These are phyloP conservation scores for Trichoderma sp. DNA, from an alignment of 2,329 filamentous ascomycete species.

Conservation along the genomic window DNA sequence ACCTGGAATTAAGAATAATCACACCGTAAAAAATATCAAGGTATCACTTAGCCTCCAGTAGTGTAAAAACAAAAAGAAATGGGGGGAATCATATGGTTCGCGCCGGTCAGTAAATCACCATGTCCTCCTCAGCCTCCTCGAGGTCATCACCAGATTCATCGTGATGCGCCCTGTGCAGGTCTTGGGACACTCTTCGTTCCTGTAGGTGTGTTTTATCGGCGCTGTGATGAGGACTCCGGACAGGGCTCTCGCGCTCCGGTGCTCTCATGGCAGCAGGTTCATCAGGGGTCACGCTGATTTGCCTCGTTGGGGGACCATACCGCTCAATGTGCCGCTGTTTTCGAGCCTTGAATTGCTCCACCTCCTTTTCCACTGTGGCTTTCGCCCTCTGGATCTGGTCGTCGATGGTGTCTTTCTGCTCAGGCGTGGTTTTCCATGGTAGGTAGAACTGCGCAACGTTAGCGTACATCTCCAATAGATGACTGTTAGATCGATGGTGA, in stretches of 20 bases:
- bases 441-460: conserved; percentile 67
- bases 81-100: conserved; percentile 10
- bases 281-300: conserved; percentile 32
- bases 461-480: not conserved
- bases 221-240: conserved; percentile 11
- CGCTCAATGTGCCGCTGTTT: conserved; percentile 40
- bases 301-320: conserved; percentile 26
- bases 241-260: conserved; percentile 19
- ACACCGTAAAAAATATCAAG: not conserved
- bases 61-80: not conserved
- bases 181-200: conserved; percentile 1
- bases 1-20: not conserved
- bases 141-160: conserved; percentile 76
- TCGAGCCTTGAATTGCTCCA: conserved; percentile 57
- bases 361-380: conserved; percentile 61
- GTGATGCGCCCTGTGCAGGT: conserved; percentile 47
- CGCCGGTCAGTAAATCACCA: conserved; percentile 72
- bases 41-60: conserved; percentile 1
- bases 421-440: conserved; percentile 70
- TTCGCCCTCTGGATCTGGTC: conserved; percentile 67
- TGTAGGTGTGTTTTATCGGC: not conserved
- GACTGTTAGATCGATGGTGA: not conserved
- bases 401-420: conserved; percentile 69
- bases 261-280: conserved; percentile 27
- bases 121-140: conserved; percentile 83